These are phyloP conservation scores for Amphicarpaea edgeworthii DNA, from an alignment of 306 rosid species.

Conservation along the genomic window DNA sequence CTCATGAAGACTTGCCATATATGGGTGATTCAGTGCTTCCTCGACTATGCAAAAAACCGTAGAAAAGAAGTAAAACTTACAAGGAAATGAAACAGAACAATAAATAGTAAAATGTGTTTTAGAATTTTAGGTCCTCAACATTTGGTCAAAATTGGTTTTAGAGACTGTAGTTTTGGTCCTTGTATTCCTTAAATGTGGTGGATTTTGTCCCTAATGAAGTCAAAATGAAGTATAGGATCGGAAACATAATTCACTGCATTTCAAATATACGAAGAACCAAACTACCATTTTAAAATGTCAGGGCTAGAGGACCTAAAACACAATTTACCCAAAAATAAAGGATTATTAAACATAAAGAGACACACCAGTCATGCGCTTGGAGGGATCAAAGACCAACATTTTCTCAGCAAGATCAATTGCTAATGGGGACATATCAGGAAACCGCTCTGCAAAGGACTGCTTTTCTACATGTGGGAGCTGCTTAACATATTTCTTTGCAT, in stretches of 20 bases:
- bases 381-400: slow-evolving; percentile 92
- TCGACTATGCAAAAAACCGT: slow-evolving; percentile 62
- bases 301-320: no score
- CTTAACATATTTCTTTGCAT: slow-evolving; percentile 91
- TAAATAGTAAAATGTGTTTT: not conserved
- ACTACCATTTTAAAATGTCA: no score
- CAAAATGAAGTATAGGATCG: no score
- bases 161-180: no score
- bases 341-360: slow-evolving; percentile 34
- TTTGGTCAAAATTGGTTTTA: no score
- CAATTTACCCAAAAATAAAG: not conserved
- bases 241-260: no score
- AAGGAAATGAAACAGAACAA: slow-evolving; percentile 27
- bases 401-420: slow-evolving; percentile 92
- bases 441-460: slow-evolving; percentile 66
- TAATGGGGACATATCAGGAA: slow-evolving; percentile 72
- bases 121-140: no score
- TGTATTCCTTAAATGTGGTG: no score
- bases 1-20: slow-evolving; percentile 86
- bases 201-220: no score
- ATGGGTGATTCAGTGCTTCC: slow-evolving; percentile 94
- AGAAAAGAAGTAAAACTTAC: slow-evolving; percentile 23
- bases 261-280: no score
- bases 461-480: slow-evolving; percentile 83
- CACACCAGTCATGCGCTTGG: slow-evolving; percentile 88